phyloP scores from a whole-genome alignment of 2,329 filamentous ascomycete genomes.

The Botrytis fabae region DNA sequence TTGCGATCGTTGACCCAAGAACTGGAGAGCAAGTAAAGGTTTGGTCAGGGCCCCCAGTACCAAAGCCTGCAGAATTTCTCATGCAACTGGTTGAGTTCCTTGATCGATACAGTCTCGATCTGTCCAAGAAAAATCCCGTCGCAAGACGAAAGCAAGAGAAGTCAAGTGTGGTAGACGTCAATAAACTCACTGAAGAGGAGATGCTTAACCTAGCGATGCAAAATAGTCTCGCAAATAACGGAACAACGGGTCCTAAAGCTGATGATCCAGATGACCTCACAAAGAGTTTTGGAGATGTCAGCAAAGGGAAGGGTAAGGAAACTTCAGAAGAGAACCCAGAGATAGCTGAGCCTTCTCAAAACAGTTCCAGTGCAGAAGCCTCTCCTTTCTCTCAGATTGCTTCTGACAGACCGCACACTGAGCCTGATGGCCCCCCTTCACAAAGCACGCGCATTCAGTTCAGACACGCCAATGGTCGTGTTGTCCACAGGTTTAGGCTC shows the following conservation, averaged over 20 bases:
- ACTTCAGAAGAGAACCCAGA: conserved; percentile 40
- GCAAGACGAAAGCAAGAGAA: conserved; percentile 72
- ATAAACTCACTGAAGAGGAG: conserved; percentile 93
- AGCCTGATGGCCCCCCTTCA: conserved; percentile 67
- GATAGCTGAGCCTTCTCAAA: conserved; percentile 40
- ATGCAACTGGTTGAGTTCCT: conserved; percentile 93
- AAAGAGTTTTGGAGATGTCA: conserved; percentile 55
- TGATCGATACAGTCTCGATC: conserved; percentile 90
- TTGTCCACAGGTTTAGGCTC: conserved; percentile 82
- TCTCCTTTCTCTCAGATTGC: conserved; percentile 70
- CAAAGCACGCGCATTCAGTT: conserved; percentile 87
- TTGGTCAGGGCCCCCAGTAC: conserved; percentile 84
- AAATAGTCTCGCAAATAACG: conserved; percentile 70
- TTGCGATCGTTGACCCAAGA: conserved; percentile 90
- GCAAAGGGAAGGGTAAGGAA: conserved; percentile 56
- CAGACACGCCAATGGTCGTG: conserved; percentile 76
- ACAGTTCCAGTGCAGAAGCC: conserved; percentile 36
- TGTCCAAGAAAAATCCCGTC: conserved; percentile 89
- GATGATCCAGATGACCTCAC: conserved; percentile 88
- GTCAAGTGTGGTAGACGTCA: conserved; percentile 70
- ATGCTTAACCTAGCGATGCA: conserved; percentile 93
- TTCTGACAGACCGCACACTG: conserved; percentile 69
- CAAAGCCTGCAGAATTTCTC: conserved; percentile 76
- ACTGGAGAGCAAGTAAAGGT: conserved; percentile 97
- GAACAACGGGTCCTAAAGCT: conserved; percentile 52